Conservation (phyloP, 2,329 filamentous ascomycete species). For the Grosmannia penicillata region DNA sequence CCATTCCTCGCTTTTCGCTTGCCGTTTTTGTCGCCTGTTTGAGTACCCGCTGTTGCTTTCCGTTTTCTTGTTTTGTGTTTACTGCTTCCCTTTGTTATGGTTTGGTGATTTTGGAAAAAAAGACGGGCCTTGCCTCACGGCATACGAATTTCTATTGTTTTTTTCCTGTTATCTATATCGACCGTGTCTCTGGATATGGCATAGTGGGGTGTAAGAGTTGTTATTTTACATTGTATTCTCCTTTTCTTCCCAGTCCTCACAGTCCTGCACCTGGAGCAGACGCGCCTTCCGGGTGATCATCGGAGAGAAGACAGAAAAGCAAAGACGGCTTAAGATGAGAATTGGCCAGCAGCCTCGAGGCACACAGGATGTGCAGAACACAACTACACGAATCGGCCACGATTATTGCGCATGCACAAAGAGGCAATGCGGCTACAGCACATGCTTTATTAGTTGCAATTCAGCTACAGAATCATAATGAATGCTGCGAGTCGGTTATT, state of each 20-base stretch:
- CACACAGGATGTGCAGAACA: not conserved
- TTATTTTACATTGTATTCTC: not conserved
- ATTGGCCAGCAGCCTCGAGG: not conserved
- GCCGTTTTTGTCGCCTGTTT: not conserved
- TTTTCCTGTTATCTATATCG: no score
- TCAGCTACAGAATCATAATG: no score
- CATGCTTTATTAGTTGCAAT: not conserved
- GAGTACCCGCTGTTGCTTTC: not conserved
- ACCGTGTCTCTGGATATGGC: conserved; percentile 2
- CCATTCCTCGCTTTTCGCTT: no score
- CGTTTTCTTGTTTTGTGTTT: not conserved
- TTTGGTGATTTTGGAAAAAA: conserved; percentile 8
- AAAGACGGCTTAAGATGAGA: not conserved
- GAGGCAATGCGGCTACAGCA: not conserved
- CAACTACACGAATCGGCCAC: not conserved
- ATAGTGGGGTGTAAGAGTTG: not conserved
- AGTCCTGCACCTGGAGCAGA: no score
- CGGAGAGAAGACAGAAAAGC: not conserved
- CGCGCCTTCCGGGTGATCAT: no score
- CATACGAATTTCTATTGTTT: conserved; percentile 7
- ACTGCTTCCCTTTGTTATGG: not conserved
- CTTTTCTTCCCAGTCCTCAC: no score
- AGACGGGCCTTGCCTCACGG: conserved; percentile 10
- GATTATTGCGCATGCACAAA: conserved; percentile 1
- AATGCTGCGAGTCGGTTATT: no score